A percentile compares a stretch with the other conserved stretches of the same genome.
Conservation (phyloP, 2,329 filamentous ascomycete species). For the Fusarium nisikadoi region DNA sequence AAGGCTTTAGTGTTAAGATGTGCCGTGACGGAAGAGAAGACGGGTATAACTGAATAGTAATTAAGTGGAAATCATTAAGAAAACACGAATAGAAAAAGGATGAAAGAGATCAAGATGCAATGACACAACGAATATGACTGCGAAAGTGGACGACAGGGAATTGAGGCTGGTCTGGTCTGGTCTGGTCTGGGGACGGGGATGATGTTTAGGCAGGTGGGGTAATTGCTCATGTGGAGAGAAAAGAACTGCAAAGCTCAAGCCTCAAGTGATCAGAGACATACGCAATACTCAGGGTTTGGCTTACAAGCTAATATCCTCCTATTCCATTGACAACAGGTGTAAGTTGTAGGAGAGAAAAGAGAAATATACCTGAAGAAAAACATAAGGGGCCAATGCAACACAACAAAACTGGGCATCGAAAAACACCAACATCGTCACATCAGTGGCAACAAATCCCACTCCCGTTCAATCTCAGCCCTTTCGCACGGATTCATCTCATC, state of each 20-base stretch:
- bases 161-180: not conserved
- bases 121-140: constrained; percentile 11
- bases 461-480: constrained; percentile 1
- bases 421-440: constrained; percentile 23
- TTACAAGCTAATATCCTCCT: not conserved
- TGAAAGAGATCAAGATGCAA: not conserved
- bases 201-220: constrained; percentile 36
- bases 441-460: constrained; percentile 26
- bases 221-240: constrained; percentile 32
- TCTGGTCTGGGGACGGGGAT: constrained; percentile 26
- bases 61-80: constrained; percentile 3
- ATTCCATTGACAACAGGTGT: not conserved
- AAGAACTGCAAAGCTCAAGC: constrained; percentile 33
- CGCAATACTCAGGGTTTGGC: not conserved
- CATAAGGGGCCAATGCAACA: not conserved
- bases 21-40: not conserved
- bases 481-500: constrained; percentile 7
- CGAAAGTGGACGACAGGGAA: constrained; percentile 21
- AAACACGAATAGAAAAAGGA: not conserved
- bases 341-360: not conserved
- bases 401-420: constrained; percentile 26
- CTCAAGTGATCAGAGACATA: constrained; percentile 30
- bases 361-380: not conserved
- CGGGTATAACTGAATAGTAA: not conserved
- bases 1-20: not conserved